These are phyloP conservation scores for Lactuca saligna DNA, from an alignment of 129 eudicot species.

Conservation along the genomic window DNA sequence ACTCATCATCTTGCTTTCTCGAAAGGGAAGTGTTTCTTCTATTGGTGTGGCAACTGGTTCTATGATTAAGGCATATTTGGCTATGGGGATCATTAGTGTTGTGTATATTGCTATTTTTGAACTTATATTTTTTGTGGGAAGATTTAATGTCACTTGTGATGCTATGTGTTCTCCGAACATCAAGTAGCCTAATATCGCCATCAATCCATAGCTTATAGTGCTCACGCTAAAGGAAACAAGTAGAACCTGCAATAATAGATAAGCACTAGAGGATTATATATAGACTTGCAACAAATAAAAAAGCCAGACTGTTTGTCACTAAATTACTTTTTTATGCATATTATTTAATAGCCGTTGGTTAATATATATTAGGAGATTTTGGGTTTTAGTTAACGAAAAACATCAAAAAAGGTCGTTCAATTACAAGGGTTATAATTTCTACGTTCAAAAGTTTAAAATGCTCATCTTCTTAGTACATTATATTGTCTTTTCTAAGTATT, in stretches of 20 bases:
- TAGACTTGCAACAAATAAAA: too few species aligned
- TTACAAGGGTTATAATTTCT: too few species aligned
- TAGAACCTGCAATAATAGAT: conserved; percentile 43
- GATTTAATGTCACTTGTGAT: conserved; percentile 65
- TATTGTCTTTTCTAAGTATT: too few species aligned
- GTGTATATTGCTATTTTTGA: conserved; percentile 56
- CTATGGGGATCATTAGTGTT: conserved; percentile 52
- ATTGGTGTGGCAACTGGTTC: conserved; percentile 49
- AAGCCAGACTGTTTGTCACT: too few species aligned
- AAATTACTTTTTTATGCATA: too few species aligned
- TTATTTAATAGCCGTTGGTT: too few species aligned
- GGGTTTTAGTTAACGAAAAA: too few species aligned
- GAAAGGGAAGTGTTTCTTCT: conserved; percentile 42
- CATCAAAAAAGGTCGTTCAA: too few species aligned
- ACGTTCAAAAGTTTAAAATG: too few species aligned
- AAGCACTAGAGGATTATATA: too few species aligned
- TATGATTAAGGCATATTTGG: conserved; percentile 56
- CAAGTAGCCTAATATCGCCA: conserved; percentile 65
- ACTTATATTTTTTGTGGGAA: conserved; percentile 32
- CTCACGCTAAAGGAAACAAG: conserved; percentile 54
- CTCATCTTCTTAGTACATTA: too few species aligned
- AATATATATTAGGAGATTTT: too few species aligned
- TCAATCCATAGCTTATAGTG: conserved; percentile 54
- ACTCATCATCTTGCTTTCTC: conserved; percentile 33
- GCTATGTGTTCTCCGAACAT: conserved; percentile 55